These are phyloP conservation scores for Pestalotiopsis sp. DNA, from an alignment of 2,329 filamentous ascomycete genomes.

Conservation along the genomic window DNA sequence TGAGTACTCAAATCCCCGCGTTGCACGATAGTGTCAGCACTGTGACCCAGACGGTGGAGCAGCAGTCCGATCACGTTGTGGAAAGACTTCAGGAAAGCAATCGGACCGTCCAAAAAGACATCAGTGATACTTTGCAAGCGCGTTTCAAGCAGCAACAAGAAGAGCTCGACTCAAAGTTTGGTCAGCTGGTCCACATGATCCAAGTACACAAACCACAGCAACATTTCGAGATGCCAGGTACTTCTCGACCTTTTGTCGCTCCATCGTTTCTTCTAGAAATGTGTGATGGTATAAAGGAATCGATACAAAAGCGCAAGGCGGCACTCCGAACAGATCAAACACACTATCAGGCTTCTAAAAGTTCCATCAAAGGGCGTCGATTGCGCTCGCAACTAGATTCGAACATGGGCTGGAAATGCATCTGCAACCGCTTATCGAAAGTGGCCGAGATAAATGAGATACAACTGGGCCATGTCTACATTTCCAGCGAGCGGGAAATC, in stretches of 20 bases:
- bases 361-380: too few species aligned
- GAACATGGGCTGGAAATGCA: neutral
- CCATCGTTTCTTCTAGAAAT: conserved; percentile 4
- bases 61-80: neutral
- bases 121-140: neutral
- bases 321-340: too few species aligned
- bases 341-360: too few species aligned
- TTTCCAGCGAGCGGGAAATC: conserved; percentile 1
- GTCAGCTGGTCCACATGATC: neutral
- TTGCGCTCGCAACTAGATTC: too few species aligned
- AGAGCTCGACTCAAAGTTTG: neutral
- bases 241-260: neutral
- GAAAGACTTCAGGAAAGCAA: neutral
- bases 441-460: neutral
- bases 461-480: neutral
- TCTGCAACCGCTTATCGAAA: conserved; percentile 7
- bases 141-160: neutral
- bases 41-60: neutral
- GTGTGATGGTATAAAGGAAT: neutral
- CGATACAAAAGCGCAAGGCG: neutral
- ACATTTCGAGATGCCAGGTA: neutral
- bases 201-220: neutral
- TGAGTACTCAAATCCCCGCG: neutral
- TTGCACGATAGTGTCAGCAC: neutral
- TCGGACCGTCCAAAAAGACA: neutral